Evolutionary conservation across 2,329 filamentous ascomycete genomes (phyloP).

Genomic region (Exophiala bonariae): DNA sequence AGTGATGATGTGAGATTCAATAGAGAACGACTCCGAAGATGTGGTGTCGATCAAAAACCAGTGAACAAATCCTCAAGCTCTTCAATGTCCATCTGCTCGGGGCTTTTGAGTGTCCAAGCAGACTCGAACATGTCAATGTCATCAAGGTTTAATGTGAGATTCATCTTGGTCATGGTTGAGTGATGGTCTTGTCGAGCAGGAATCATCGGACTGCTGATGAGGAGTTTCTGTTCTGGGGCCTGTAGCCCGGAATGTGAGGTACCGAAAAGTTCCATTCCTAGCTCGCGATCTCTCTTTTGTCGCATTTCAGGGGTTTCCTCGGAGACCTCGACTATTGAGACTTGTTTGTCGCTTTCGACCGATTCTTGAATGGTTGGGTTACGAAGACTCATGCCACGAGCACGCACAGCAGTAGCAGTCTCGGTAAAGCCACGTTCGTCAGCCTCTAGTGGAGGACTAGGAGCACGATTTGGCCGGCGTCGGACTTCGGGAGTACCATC

Average conservation of each 20-base stretch:
- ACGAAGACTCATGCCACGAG: constrained; percentile 50
- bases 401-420: constrained; percentile 80
- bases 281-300: constrained; percentile 41
- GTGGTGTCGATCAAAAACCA: constrained; percentile 41
- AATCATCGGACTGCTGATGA: constrained; percentile 39
- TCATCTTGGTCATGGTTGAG: constrained; percentile 32
- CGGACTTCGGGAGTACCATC: constrained; percentile 34
- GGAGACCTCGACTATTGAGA: constrained; percentile 29
- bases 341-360: constrained; percentile 38
- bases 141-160: constrained; percentile 46
- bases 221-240: constrained; percentile 45
- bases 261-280: constrained; percentile 43
- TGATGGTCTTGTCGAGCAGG: constrained; percentile 20
- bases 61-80: constrained; percentile 88
- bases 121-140: constrained; percentile 42
- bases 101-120: constrained; percentile 67
- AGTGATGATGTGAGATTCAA: too few species aligned
- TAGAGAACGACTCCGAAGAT: too few species aligned
- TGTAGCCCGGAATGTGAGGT: constrained; percentile 43
- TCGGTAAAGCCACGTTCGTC: constrained; percentile 97
- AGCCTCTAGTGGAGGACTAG: constrained; percentile 84
- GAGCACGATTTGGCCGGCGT: constrained; percentile 60
- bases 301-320: constrained; percentile 39
- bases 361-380: constrained; percentile 38
- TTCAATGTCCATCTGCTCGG: constrained; percentile 87